phyloP scores from a whole-genome alignment of 1,284 basidiomycete species.

The Trichosporon ovoides region DNA sequence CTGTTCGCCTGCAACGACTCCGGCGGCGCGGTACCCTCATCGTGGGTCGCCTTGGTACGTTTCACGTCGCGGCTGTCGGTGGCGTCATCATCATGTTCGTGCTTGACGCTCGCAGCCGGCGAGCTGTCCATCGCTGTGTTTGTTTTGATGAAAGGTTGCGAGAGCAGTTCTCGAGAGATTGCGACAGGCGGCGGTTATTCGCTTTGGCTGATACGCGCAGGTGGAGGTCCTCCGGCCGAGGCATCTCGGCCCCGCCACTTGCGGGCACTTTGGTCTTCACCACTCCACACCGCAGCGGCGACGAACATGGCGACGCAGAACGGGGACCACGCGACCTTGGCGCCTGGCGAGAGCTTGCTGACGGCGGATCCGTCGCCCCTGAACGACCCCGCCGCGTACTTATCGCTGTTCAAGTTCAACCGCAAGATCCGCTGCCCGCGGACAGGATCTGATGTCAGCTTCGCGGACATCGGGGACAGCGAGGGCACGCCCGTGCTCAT shows the following conservation, averaged over 20 bases:
- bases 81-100: background rate
- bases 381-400: slow-evolving; percentile 35
- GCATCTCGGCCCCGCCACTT: background rate
- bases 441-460: slow-evolving; percentile 36
- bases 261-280: background rate
- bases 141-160: background rate
- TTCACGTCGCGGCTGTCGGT: slow-evolving; percentile 8
- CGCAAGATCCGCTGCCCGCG: slow-evolving; percentile 34
- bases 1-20: background rate
- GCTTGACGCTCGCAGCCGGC: slow-evolving; percentile 55
- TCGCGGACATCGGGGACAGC: slow-evolving; percentile 40
- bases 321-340: background rate
- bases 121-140: slow-evolving; percentile 51
- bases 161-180: background rate
- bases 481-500: slow-evolving; percentile 38
- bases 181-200: background rate
- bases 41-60: slow-evolving; percentile 5
- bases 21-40: background rate
- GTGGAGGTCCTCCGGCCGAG: slow-evolving; percentile 1
- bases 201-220: background rate
- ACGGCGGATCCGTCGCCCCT: slow-evolving; percentile 21
- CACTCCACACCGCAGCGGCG: background rate
- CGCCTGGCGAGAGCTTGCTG: background rate
- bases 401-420: slow-evolving; percentile 35
- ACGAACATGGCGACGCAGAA: background rate